These are phyloP conservation scores for Cicer pinnatifidum DNA, from an alignment of 306 rosid genomes.

Conservation along the genomic window DNA sequence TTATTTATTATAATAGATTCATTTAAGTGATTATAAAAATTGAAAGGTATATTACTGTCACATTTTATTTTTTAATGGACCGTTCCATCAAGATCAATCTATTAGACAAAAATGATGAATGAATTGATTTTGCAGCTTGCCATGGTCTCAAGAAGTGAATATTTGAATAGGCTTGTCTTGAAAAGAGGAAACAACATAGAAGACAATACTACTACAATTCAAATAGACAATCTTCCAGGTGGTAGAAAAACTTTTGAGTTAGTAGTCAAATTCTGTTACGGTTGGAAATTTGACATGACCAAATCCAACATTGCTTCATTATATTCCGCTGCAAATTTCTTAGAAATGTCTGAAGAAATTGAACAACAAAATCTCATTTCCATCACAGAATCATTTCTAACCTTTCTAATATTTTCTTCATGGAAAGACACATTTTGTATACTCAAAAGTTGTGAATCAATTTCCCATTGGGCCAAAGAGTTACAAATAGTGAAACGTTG, in stretches of 20 bases:
- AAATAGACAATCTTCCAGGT: slow-evolving; percentile 73
- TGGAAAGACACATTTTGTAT: slow-evolving; percentile 79
- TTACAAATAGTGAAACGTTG: slow-evolving; percentile 60
- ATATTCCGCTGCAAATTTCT: slow-evolving; percentile 70
- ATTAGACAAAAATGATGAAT: background rate
- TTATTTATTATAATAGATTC: background rate
- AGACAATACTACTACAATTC: slow-evolving; percentile 25
- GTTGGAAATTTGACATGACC: slow-evolving; percentile 72
- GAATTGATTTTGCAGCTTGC: slow-evolving; percentile 60
- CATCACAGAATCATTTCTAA: slow-evolving; percentile 68
- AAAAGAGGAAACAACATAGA: slow-evolving; percentile 50
- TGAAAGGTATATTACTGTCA: too few species aligned
- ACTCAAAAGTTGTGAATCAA: slow-evolving; percentile 69
- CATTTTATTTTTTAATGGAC: too few species aligned
- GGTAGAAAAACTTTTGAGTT: slow-evolving; percentile 62
- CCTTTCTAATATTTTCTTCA: slow-evolving; percentile 63
- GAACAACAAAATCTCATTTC: slow-evolving; percentile 70
- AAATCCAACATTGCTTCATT: slow-evolving; percentile 62
- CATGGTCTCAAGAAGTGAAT: slow-evolving; percentile 77
- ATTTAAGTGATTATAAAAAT: background rate
- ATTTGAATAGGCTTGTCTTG: slow-evolving; percentile 71
- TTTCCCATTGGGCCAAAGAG: slow-evolving; percentile 68
- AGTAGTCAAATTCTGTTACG: slow-evolving; percentile 79
- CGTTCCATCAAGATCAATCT: too few species aligned
- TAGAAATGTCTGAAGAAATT: slow-evolving; percentile 81